Evolutionary conservation across 2,329 filamentous ascomycete species (phyloP).

Genomic region (Capronia epimyces): DNA sequence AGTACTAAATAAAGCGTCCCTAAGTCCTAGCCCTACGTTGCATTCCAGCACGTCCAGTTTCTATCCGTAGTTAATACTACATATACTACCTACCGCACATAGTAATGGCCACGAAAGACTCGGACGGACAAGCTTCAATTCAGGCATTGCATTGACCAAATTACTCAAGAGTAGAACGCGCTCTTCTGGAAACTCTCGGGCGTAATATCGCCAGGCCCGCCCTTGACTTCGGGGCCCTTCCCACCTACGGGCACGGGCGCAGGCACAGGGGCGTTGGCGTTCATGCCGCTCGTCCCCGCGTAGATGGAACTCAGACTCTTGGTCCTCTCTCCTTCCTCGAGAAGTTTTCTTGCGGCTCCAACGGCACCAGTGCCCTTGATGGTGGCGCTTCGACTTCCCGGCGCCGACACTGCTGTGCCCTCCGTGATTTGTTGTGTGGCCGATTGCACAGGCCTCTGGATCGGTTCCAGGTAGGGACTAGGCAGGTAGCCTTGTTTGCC

Average conservation of each 20-base stretch:
- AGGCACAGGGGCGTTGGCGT: neutral
- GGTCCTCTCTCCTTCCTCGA: slow-evolving; percentile 27
- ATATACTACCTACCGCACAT: too few species aligned
- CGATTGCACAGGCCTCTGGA: slow-evolving; percentile 49
- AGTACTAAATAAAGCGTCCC: too few species aligned
- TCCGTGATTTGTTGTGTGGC: slow-evolving; percentile 41
- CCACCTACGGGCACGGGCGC: neutral
- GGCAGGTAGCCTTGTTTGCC: slow-evolving; percentile 89
- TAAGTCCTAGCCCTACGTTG: too few species aligned
- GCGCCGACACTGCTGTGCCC: slow-evolving; percentile 31
- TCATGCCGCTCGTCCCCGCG: slow-evolving; percentile 11
- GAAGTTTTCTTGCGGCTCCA: slow-evolving; percentile 10
- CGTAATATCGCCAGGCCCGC: slow-evolving; percentile 59
- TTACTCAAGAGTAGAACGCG: slow-evolving; percentile 57
- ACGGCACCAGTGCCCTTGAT: slow-evolving; percentile 39
- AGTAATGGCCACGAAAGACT: too few species aligned
- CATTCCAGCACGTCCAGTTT: too few species aligned
- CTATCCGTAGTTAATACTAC: too few species aligned
- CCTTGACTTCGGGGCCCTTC: slow-evolving; percentile 46
- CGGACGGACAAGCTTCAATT: too few species aligned
- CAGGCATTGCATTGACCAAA: too few species aligned
- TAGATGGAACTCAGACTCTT: slow-evolving; percentile 33
- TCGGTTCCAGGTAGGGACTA: slow-evolving; percentile 77
- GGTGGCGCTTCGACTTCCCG: slow-evolving; percentile 50
- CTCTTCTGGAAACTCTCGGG: slow-evolving; percentile 68